Conservation (phyloP, 164 flowering plant genomes). For the Paratinospora sagittata region DNA sequence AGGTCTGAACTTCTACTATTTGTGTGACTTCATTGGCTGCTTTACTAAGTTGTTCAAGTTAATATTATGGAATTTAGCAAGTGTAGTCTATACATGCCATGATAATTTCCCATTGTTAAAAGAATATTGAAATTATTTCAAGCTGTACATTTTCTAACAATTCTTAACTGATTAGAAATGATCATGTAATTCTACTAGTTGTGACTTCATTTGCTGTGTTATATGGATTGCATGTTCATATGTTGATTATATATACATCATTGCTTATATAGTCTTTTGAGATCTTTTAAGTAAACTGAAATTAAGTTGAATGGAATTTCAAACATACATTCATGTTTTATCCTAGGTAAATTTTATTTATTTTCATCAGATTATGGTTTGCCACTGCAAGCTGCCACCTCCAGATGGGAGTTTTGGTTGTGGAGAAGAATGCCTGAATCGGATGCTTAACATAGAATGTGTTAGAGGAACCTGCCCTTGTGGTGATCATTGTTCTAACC, state of each 20-base stretch:
- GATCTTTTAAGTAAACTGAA: not conserved
- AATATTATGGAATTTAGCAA: not conserved
- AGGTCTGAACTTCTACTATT: conserved; percentile 40
- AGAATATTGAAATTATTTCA: not conserved
- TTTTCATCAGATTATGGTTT: conserved; percentile 79
- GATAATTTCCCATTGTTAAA: not conserved
- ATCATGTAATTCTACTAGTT: not conserved
- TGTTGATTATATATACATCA: not conserved
- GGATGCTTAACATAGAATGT: conserved; percentile 97
- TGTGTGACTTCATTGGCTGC: not conserved
- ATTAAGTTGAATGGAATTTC: not conserved
- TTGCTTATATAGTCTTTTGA: not conserved
- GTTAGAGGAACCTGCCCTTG: conserved; percentile 90
- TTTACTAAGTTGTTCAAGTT: not conserved
- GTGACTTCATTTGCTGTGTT: no score
- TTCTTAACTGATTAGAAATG: not conserved
- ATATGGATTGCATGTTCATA: not conserved
- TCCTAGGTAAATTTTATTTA: not conserved
- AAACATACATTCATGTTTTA: not conserved
- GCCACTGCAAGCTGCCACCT: conserved; percentile 82
- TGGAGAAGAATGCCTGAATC: conserved; percentile 82
- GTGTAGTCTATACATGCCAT: not conserved
- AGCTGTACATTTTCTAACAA: not conserved
- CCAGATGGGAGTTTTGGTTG: conserved; percentile 66
- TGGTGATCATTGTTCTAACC: conserved; percentile 89